Evolutionary conservation across 1,284 basidiomycete species (phyloP), one percentile per base, ranked within the genome.

Genomic region (Ganoderma resinaceum): DNA sequence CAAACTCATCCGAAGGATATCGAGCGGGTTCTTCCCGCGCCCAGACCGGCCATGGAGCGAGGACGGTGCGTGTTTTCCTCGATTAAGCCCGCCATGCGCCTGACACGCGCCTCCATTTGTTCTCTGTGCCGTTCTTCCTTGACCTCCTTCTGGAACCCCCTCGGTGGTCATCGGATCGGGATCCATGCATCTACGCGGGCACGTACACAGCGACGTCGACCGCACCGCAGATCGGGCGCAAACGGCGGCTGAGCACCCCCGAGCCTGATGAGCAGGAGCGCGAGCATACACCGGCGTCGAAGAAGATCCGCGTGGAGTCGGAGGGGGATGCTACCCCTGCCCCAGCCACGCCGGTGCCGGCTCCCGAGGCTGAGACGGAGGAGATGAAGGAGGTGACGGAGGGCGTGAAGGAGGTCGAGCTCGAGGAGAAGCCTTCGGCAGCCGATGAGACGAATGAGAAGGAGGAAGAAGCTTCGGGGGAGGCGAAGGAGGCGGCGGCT

Each of bases 41-140:
- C 85, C 88, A 37, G 91, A 93, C 79, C 83, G 89, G 67, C 89
- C 90, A 58, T 92, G 91, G 91, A 84, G 85, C 71, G 91, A 92
- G 69, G 91, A 93, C 78, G 89, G 91, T 92, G 73, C 82, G 88
- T 83, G 29, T 61, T 38, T 63, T 55, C 31, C 46, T 31, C 26
- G 37, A 60, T 60, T 38, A 5, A 31, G 49, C 42, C 29, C 61
- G n/a, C 61, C 70, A 69, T 71, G 66, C 69, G 75, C 68, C 70
- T 76, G 71, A 75, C 74, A 70, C 70, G 58, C 62, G 68, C 60
- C 46, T 49, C 23, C 46, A 14, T 55, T 46, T 49, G 8, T 35
- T 42, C 9, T n/a, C 38, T n/a, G 29, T 43, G 11, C 5, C 26
- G 59, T 73, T 69, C 70, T 31, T 55, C 6, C 16, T 18, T 5